Conservation (phyloP, 441 rosid genomes). For the Croton setiger region DNA sequence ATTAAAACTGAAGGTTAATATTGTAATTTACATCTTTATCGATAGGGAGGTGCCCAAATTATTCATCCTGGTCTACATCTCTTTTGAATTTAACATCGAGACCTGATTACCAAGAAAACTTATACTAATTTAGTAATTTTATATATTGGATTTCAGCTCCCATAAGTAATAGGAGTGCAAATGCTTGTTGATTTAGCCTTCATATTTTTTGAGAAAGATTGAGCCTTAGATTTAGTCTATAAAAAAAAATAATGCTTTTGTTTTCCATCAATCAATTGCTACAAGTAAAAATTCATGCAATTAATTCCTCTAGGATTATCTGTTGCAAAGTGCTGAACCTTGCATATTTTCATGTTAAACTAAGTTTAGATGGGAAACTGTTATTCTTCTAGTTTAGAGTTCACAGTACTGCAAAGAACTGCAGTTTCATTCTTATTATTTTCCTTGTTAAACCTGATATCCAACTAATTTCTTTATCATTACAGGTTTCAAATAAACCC, state of each 20-base stretch:
- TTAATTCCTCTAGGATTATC: no score
- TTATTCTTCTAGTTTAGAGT: neutral
- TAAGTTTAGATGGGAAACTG: neutral
- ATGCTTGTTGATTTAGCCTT: neutral
- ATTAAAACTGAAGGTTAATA: neutral
- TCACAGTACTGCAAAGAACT: neutral
- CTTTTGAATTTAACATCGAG: no score
- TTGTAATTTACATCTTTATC: neutral
- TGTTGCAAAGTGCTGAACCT: neutral
- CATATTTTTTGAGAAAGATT: neutral
- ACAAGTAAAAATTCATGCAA: neutral
- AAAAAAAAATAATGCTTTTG: neutral
- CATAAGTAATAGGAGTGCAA: neutral
- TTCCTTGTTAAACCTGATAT: neutral
- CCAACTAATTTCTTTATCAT: neutral
- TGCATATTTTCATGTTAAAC: neutral
- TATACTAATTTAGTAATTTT: neutral
- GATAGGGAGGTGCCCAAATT: neutral
- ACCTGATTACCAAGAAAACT: neutral
- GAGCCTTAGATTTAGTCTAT: neutral
- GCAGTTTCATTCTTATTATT: neutral
- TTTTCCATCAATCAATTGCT: neutral
- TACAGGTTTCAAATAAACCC: neutral
- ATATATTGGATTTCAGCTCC: neutral
- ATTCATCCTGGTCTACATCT: neutral